These are phyloP conservation scores for Jatropha multifida DNA, from an alignment of 441 rosid genomes.

Conservation along the genomic window DNA sequence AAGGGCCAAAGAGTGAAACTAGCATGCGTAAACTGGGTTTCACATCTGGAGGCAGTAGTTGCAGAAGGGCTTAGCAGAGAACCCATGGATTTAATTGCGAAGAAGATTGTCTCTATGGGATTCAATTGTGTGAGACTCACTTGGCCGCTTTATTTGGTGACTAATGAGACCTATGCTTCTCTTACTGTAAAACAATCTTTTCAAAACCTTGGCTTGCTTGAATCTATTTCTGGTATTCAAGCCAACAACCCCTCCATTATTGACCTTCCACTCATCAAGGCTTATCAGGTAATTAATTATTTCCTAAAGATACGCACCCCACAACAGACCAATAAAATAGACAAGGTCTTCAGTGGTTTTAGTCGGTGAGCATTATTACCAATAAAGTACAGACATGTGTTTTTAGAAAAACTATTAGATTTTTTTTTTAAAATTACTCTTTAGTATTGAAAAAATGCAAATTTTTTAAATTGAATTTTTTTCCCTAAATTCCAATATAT, in stretches of 20 bases:
- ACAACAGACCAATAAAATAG: too few relatives aligned
- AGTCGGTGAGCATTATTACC: too few relatives aligned
- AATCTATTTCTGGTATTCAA: slow-evolving; percentile 57
- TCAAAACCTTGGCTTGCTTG: slow-evolving; percentile 47
- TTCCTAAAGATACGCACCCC: not conserved
- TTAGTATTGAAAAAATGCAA: too few relatives aligned
- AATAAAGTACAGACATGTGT: too few relatives aligned
- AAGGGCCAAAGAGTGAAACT: slow-evolving; percentile 62
- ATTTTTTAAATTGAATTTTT: too few relatives aligned
- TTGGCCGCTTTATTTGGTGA: slow-evolving; percentile 73
- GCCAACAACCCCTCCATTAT: slow-evolving; percentile 65
- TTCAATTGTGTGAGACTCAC: slow-evolving; percentile 86
- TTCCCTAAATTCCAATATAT: too few relatives aligned
- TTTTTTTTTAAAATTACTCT: too few relatives aligned
- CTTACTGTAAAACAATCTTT: slow-evolving; percentile 69
- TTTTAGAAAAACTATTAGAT: too few relatives aligned
- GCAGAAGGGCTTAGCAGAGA: slow-evolving; percentile 85
- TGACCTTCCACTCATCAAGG: slow-evolving; percentile 66
- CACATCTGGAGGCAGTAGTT: slow-evolving; percentile 65
- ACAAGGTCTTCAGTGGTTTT: too few relatives aligned
- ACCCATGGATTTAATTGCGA: slow-evolving; percentile 35
- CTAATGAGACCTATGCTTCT: slow-evolving; percentile 56
- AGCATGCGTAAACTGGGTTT: slow-evolving; percentile 74
- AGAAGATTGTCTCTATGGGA: slow-evolving; percentile 46
- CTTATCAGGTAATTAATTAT: slow-evolving; percentile 52